Conservation (phyloP, 1,139 yeast genomes). For the Zhuliangozyma blackwelliae region DNA sequence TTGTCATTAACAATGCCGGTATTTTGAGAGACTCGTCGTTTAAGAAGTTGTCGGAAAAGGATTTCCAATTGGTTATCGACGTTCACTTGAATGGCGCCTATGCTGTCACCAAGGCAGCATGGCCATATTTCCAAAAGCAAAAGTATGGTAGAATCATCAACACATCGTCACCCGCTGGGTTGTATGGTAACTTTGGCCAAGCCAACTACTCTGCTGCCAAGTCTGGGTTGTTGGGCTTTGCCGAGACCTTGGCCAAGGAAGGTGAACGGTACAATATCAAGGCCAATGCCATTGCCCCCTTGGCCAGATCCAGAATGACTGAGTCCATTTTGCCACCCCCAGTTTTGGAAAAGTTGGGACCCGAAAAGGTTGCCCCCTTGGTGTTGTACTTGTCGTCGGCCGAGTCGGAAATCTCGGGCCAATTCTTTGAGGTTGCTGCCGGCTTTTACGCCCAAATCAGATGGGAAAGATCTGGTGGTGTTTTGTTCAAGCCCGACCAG, state of each 20-base stretch:
- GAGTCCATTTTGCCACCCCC: conserved; percentile 86
- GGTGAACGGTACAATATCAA: conserved; percentile 80
- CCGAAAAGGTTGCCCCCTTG: conserved; percentile 87
- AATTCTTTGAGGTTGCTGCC: conserved; percentile 89
- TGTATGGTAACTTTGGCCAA: conserved; percentile 96
- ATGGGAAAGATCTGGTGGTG: conserved; percentile 94
- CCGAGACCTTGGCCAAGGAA: conserved; percentile 93
- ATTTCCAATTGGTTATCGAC: conserved; percentile 74
- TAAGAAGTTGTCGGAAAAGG: conserved; percentile 79
- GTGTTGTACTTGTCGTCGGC: conserved; percentile 80
- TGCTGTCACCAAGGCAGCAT: conserved; percentile 83
- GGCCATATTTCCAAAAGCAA: conserved; percentile 87
- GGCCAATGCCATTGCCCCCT: conserved; percentile 87
- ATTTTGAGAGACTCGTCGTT: conserved; percentile 74
- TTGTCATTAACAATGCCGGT: conserved; percentile 92
- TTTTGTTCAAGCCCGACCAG: conserved; percentile 72
- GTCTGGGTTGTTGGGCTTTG: conserved; percentile 82
- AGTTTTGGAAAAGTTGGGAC: conserved; percentile 71
- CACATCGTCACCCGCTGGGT: conserved; percentile 95
- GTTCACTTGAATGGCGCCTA: conserved; percentile 91
- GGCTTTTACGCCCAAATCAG: conserved; percentile 89
- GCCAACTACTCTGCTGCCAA: conserved; percentile 95
- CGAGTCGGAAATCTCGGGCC: conserved; percentile 55
- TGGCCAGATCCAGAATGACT: conserved; percentile 96
- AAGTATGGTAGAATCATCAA: conserved; percentile 83